These are phyloP conservation scores for Acer negundo DNA, from an alignment of 345 rosid species.

Conservation along the genomic window DNA sequence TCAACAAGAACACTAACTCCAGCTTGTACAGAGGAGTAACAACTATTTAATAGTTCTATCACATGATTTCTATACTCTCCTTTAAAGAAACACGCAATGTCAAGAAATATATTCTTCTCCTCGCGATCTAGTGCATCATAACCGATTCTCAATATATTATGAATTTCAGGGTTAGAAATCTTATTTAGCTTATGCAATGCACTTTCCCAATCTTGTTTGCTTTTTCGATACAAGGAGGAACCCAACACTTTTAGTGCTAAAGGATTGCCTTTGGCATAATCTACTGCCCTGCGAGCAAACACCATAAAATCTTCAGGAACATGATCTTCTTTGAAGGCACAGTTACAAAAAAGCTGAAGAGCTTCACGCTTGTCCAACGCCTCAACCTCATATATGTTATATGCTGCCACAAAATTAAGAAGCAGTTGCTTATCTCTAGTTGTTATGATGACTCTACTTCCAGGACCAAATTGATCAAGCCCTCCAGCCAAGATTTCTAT, in stretches of 20 bases:
- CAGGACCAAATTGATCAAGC: neutral
- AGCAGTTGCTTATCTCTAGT: constrained; percentile 3
- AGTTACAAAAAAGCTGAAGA: constrained; percentile 16
- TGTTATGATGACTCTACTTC: constrained; percentile 2
- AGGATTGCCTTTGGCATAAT: constrained; percentile 17
- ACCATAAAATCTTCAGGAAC: neutral
- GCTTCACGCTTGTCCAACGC: constrained; percentile 3
- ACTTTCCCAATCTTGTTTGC: constrained; percentile 10
- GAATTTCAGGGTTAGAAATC: constrained; percentile 21
- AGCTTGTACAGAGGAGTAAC: constrained; percentile 15
- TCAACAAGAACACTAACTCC: constrained; percentile 7
- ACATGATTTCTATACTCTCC: constrained; percentile 26
- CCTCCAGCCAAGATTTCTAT: neutral
- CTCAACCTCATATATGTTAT: neutral
- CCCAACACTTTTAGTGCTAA: constrained; percentile 23
- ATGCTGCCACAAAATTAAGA: neutral
- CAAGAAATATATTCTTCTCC: constrained; percentile 34
- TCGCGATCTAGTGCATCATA: constrained; percentile 34
- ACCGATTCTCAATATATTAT: constrained; percentile 25
- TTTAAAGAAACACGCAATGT: constrained; percentile 34
- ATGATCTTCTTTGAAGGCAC: constrained; percentile 9
- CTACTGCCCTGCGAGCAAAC: neutral
- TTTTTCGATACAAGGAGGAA: neutral
- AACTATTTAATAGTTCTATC: constrained; percentile 29
- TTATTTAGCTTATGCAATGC: constrained; percentile 5